phyloP scores from a whole-genome alignment of 352 stramenopile genomes.

The Saprolegnia parasitica region DNA sequence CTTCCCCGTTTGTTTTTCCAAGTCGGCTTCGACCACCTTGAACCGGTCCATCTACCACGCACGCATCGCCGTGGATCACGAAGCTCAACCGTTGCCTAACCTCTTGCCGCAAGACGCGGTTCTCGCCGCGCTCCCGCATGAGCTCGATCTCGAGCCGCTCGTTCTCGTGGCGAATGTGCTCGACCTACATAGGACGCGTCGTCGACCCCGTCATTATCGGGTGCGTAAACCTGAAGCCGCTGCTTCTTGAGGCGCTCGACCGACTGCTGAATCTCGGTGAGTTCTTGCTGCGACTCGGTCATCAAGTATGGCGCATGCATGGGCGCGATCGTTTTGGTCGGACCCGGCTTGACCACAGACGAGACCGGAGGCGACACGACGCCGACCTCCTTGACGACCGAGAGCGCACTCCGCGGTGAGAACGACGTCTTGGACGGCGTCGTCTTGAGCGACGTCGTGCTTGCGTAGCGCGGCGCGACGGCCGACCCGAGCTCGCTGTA shows the following conservation, averaged over 20 bases:
- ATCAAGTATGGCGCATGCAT: background rate
- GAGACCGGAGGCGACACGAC: background rate
- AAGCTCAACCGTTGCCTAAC: background rate
- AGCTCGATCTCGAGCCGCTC: constrained; percentile 21
- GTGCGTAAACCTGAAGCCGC: constrained; percentile 4
- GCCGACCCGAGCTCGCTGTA: constrained; percentile 16
- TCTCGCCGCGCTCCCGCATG: background rate
- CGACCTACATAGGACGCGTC: background rate
- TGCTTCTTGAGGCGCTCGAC: constrained; percentile 29
- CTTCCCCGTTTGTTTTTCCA: constrained; percentile 1
- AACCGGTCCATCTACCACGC: constrained; percentile 11
- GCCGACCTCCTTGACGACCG: constrained; percentile 2
- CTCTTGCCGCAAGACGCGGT: background rate
- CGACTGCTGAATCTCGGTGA: constrained; percentile 26
- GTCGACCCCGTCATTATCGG: background rate
- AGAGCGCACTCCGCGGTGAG: background rate
- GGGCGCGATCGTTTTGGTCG: background rate
- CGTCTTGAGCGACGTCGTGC: background rate
- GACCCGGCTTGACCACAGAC: background rate
- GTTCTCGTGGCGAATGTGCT: constrained; percentile 28
- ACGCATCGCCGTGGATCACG: too few relatives aligned
- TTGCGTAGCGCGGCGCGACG: background rate
- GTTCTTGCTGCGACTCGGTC: constrained; percentile 13
- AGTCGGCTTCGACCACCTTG: constrained; percentile 12
- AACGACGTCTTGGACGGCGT: background rate